Evolutionary conservation across 73 alveolate species (phyloP).

Genomic region (Symbiodinium natans): DNA sequence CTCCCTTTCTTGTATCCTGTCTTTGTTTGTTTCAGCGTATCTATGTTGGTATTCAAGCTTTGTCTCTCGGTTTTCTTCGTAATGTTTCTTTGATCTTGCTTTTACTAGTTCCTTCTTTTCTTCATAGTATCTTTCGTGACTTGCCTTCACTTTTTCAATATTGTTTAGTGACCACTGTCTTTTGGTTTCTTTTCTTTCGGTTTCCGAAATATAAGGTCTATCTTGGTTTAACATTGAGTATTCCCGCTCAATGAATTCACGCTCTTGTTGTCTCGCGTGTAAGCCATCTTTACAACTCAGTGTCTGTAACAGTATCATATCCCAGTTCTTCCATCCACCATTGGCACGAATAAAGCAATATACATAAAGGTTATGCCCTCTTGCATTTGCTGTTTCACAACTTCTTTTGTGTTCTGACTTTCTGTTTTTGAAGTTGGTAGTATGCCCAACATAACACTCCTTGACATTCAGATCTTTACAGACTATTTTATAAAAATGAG

Average conservation of each 20-base stretch:
- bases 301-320: background rate
- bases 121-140: background rate
- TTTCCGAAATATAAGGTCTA: background rate
- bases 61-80: slow-evolving; percentile 2
- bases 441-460: slow-evolving; percentile 16
- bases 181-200: background rate
- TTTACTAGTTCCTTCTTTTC: background rate
- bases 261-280: background rate
- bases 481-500: slow-evolving; percentile 8
- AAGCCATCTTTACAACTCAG: background rate
- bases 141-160: background rate
- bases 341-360: background rate
- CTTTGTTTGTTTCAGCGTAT: background rate
- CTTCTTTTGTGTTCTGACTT: background rate
- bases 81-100: background rate
- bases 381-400: background rate
- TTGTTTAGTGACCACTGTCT: background rate
- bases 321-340: slow-evolving; percentile 4
- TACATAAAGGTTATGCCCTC: background rate
- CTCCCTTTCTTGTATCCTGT: background rate
- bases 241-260: background rate
- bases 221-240: background rate
- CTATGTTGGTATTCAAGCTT: background rate
- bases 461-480: slow-evolving; percentile 15
- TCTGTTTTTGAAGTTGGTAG: slow-evolving; percentile 5